A percentile compares a stretch with the other conserved stretches of the same genome.
Evolutionary conservation across 192 early-diverging fungal species (phyloP).

Genomic region (Irineochytrium annulatum): DNA sequence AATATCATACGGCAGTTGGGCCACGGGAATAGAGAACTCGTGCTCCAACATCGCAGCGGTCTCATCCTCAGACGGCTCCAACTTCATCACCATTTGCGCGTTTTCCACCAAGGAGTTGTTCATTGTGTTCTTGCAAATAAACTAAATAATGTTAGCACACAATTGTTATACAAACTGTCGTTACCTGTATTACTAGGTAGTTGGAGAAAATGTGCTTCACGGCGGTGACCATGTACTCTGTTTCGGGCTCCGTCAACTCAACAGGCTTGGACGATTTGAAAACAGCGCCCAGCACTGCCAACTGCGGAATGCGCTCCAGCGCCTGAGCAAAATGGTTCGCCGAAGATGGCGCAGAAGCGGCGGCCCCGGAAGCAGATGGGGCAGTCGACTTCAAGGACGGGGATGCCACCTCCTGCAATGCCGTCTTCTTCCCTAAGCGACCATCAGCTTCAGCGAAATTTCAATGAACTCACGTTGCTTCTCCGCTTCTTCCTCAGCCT

Average conservation of each 20-base stretch:
- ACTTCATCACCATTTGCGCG: constrained; percentile 75
- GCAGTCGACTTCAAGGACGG: no score
- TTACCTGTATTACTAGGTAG: constrained; percentile 91
- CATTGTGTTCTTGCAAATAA: constrained; percentile 90
- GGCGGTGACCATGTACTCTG: constrained; percentile 89
- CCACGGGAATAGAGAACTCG: constrained; percentile 67
- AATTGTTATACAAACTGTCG: neutral
- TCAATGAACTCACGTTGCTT: constrained; percentile 45
- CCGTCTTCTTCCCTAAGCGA: constrained; percentile 31
- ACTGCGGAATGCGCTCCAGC: constrained; percentile 76
- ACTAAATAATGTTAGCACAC: constrained; percentile 40
- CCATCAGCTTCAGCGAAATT: neutral
- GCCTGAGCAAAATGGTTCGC: constrained; percentile 67
- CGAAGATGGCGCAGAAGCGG: constrained; percentile 5
- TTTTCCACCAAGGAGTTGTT: constrained; percentile 91
- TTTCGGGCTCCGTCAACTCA: constrained; percentile 88
- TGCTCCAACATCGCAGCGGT: constrained; percentile 53
- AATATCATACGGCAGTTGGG: constrained; percentile 71
- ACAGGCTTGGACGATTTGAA: constrained; percentile 83
- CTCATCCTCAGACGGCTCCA: constrained; percentile 63
- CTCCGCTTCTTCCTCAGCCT: constrained; percentile 81
- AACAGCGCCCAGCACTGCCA: constrained; percentile 77
- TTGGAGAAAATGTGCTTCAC: constrained; percentile 89
- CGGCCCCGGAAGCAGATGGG: constrained; percentile 4
- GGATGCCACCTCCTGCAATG: constrained; percentile 28